Conservation (phyloP, 495 filamentous ascomycete species). For the Daldinia concentrica region DNA sequence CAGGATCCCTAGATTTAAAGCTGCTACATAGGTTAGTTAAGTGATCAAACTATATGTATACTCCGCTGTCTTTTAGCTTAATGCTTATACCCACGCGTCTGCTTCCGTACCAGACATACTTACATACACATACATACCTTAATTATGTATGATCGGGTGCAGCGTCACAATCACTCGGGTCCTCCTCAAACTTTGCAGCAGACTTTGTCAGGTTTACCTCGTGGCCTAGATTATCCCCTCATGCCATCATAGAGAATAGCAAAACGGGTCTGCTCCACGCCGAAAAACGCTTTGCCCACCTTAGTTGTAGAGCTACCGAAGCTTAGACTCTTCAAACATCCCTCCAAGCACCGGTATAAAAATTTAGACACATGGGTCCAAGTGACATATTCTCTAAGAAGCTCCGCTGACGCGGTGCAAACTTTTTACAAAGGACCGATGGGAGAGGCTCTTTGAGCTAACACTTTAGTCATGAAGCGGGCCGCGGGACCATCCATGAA, state of each 20-base stretch:
- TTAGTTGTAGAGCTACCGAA: slow-evolving; percentile 25
- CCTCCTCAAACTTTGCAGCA: not conserved
- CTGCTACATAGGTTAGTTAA: not conserved
- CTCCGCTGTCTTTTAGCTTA: not conserved
- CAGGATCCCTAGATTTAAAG: slow-evolving; percentile 5
- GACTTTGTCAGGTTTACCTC: slow-evolving; percentile 1
- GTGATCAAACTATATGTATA: slow-evolving; percentile 1
- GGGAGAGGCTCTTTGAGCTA: slow-evolving; percentile 14
- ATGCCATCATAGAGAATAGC: slow-evolving; percentile 16
- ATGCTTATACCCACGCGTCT: not conserved
- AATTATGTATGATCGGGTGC: slow-evolving; percentile 13
- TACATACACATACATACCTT: slow-evolving; percentile 10
- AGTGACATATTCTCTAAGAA: slow-evolving; percentile 4
- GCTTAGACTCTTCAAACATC: slow-evolving; percentile 25
- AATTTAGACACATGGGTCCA: slow-evolving; percentile 20
- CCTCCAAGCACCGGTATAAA: slow-evolving; percentile 15
- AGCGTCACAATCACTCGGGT: slow-evolving; percentile 14
- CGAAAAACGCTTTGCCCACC: slow-evolving; percentile 6
- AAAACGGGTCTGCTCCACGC: slow-evolving; percentile 26
- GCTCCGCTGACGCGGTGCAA: slow-evolving; percentile 37
- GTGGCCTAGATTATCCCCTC: slow-evolving; percentile 22
- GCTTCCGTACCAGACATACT: not conserved
- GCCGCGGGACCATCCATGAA: slow-evolving; percentile 32
- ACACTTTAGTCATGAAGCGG: slow-evolving; percentile 37
- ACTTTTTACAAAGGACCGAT: slow-evolving; percentile 32